Evolutionary conservation across 2,329 filamentous ascomycete species (phyloP).

Genomic region (Paecilomyces dactylethromorphus): DNA sequence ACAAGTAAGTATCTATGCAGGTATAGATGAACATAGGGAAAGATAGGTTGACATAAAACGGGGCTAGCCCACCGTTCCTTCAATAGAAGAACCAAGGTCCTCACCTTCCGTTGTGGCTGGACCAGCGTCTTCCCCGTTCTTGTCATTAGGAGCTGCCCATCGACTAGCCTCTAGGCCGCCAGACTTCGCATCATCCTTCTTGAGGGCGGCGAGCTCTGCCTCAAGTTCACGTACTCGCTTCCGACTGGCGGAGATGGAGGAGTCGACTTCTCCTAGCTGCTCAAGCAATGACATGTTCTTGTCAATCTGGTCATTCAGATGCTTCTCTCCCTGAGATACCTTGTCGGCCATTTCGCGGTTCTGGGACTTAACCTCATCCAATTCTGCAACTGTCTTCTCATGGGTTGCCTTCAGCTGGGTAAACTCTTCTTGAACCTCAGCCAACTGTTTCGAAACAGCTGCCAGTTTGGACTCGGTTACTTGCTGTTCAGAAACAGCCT

Average conservation of each 20-base stretch:
- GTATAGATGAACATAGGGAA: not conserved
- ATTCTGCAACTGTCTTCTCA: constrained; percentile 20
- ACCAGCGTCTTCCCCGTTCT: constrained; percentile 24
- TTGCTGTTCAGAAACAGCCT: constrained; percentile 76
- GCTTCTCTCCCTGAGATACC: constrained; percentile 25
- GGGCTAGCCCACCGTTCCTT: constrained; percentile 42
- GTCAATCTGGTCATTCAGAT: constrained; percentile 33
- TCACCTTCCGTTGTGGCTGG: constrained; percentile 37
- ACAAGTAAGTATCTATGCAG: not conserved
- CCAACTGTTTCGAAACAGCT: constrained; percentile 50
- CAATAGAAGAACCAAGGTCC: constrained; percentile 41
- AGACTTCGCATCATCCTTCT: constrained; percentile 23
- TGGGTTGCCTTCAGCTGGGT: constrained; percentile 23
- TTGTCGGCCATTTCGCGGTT: constrained; percentile 27
- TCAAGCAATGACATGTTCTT: constrained; percentile 35
- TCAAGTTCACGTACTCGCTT: constrained; percentile 33
- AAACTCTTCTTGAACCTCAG: constrained; percentile 27
- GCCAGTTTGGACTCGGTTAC: constrained; percentile 60
- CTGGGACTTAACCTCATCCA: constrained; percentile 23
- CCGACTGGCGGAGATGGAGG: constrained; percentile 26
- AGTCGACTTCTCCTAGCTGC: constrained; percentile 32
- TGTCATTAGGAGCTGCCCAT: constrained; percentile 32
- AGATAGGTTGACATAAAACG: constrained; percentile 22
- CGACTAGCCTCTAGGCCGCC: constrained; percentile 33
- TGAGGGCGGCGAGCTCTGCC: constrained; percentile 30